Evolutionary conservation across 305 asterid species (phyloP).

Genomic region (Ilex paraguariensis): DNA sequence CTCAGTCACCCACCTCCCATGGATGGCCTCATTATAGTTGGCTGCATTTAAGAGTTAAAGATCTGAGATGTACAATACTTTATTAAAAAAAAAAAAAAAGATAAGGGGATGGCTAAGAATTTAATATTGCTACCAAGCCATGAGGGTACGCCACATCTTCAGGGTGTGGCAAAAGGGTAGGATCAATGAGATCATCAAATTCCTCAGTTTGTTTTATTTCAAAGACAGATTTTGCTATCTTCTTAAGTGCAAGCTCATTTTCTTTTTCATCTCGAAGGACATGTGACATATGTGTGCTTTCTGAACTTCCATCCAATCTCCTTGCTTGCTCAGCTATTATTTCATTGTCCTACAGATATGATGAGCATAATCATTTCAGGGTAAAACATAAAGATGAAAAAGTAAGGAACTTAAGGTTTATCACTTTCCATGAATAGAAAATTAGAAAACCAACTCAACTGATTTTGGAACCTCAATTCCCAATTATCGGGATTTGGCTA

Average conservation of each 20-base stretch:
- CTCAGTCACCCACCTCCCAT: slow-evolving; percentile 33
- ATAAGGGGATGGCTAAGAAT: not conserved
- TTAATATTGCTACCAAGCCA: slow-evolving; percentile 13
- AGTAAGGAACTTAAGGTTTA: too few relatives aligned
- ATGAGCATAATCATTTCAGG: not conserved
- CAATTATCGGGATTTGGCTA: too few relatives aligned
- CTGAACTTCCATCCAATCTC: slow-evolving; percentile 21
- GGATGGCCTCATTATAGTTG: slow-evolving; percentile 22
- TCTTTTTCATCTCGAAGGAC: slow-evolving; percentile 22
- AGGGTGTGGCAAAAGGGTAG: slow-evolving; percentile 10
- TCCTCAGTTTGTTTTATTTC: slow-evolving; percentile 26
- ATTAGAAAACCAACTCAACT: too few relatives aligned
- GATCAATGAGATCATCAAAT: slow-evolving; percentile 12
- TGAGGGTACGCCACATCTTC: slow-evolving; percentile 15
- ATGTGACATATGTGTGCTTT: not conserved
- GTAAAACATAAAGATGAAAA: too few relatives aligned
- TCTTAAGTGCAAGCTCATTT: slow-evolving; percentile 18
- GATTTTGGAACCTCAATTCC: too few relatives aligned
- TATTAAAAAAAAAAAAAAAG: not conserved
- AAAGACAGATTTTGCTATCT: slow-evolving; percentile 28
- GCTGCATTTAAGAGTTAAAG: slow-evolving; percentile 27
- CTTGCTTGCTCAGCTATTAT: slow-evolving; percentile 15
- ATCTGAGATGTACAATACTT: slow-evolving; percentile 4
- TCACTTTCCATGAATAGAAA: too few relatives aligned
- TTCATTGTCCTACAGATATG: slow-evolving; percentile 27